Conservation (phyloP, 441 rosid species). For the Euphorbia schlechtendalii region DNA sequence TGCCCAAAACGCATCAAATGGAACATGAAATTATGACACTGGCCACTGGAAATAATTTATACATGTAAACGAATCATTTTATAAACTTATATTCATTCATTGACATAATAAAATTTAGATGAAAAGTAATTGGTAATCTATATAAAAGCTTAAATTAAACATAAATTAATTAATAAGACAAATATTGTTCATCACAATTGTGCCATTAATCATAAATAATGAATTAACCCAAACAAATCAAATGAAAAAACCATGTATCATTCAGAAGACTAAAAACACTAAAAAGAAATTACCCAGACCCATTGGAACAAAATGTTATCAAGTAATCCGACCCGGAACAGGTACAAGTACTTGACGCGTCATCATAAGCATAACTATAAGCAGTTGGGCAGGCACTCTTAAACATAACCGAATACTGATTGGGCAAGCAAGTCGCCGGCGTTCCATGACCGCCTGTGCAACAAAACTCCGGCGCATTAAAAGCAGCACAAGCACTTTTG, state of each 20-base stretch:
- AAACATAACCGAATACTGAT: slow-evolving; percentile 61
- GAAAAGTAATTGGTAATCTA: no score
- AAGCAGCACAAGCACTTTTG: slow-evolving; percentile 77
- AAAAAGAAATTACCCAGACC: slow-evolving; percentile 18
- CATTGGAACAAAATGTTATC: slow-evolving; percentile 69
- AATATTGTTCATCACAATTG: no score
- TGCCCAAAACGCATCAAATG: not conserved
- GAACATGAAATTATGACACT: not conserved
- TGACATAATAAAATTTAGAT: no score
- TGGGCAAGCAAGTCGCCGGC: slow-evolving; percentile 69
- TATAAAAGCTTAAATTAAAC: no score
- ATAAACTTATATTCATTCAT: no score
- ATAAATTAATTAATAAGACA: no score
- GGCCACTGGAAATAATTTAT: no score
- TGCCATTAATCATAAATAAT: no score
- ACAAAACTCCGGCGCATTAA: slow-evolving; percentile 63
- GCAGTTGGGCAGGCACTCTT: slow-evolving; percentile 86
- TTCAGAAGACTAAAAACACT: not conserved
- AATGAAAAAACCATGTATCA: slow-evolving; percentile 1
- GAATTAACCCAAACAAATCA: no score
- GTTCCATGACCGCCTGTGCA: slow-evolving; percentile 66
- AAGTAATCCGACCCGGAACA: slow-evolving; percentile 66
- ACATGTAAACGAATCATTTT: no score
- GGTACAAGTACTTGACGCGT: slow-evolving; percentile 76
- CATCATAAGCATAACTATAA: slow-evolving; percentile 89